Evolutionary conservation across 805 yeast species (phyloP), one percentile per base, ranked within the genome.

Genomic region (Metschnikowia aberdeeniae): DNA sequence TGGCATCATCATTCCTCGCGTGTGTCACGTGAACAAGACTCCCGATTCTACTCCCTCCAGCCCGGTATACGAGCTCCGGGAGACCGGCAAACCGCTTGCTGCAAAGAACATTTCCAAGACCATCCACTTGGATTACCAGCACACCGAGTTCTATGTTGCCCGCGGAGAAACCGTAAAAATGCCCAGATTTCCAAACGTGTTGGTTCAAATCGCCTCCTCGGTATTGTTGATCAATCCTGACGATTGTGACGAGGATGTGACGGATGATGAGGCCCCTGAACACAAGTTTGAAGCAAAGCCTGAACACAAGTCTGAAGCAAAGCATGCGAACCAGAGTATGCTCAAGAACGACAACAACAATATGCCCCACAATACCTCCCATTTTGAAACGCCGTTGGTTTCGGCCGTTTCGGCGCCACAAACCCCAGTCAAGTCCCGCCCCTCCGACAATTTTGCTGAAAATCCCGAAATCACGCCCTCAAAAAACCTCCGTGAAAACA

Each of bases 191-290:
- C 70, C 76, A 37, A 84, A 84, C 34, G 70, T 86, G 6, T 64
- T 81, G 17, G 56, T 90, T 42, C 92, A 88, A 57, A 75, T 92
- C 43, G 81, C 87, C 53, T 85, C 86, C n/a, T 80, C 82, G 44
- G 54, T 68, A n/a, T 65, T 78, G 1, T 57, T 80, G 39, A 62
- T 83, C 26, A 81, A 81, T 50, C 73, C 78, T 5, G 62, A 58
- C 14, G 72, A 68, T 33, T 66, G 63, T 14, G 75, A 74, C 20
- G 78, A 71, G 44, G 72, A 67, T 7, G 46, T 63, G 32, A 70
- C 75, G 22, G 77, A 74, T 39, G 81, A 78, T 27, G 78, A 76
- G 50, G 31, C 13, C 24, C 5, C 9, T 5, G 19, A 22, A 10
- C 6, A 37, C 9, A 28, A n/a, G 9, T 24, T 29, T 5, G 38